Percentiles rank a stretch among this genome's conserved stretches.
phyloP scores from a whole-genome alignment of 768 basidiomycete species.

The Neoboletus subvelutipes region DNA sequence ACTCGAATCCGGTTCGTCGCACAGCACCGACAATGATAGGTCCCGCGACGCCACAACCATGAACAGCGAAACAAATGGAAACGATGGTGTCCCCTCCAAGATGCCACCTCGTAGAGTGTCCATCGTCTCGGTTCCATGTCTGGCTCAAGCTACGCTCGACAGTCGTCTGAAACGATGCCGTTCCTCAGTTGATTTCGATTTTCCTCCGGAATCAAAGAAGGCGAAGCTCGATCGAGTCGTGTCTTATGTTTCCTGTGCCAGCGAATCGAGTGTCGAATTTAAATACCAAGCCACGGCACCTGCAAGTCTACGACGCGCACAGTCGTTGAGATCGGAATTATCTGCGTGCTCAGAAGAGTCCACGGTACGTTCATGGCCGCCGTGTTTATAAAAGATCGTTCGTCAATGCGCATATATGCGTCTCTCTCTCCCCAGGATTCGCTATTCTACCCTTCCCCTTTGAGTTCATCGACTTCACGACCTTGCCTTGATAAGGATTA shows the following conservation, averaged over 20 bases:
- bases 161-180: conserved; percentile 16
- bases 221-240: conserved; percentile 11
- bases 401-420: conserved; percentile 10
- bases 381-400: background rate
- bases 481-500: conserved; percentile 1
- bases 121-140: background rate
- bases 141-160: background rate
- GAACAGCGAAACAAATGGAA: background rate
- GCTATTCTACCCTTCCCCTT: conserved; percentile 2
- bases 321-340: conserved; percentile 36
- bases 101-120: background rate
- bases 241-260: background rate
- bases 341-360: conserved; percentile 13
- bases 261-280: background rate
- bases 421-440: conserved; percentile 8
- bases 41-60: background rate
- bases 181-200: background rate
- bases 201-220: conserved; percentile 14
- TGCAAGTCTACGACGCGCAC: conserved; percentile 43
- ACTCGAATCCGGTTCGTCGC: background rate
- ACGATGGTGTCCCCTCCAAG: background rate
- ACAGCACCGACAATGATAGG: background rate
- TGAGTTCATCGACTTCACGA: conserved; percentile 2
- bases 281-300: conserved; percentile 31
- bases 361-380: conserved; percentile 6